Conservation (phyloP, 768 basidiomycete species). For the Lentinula aciculospora region DNA sequence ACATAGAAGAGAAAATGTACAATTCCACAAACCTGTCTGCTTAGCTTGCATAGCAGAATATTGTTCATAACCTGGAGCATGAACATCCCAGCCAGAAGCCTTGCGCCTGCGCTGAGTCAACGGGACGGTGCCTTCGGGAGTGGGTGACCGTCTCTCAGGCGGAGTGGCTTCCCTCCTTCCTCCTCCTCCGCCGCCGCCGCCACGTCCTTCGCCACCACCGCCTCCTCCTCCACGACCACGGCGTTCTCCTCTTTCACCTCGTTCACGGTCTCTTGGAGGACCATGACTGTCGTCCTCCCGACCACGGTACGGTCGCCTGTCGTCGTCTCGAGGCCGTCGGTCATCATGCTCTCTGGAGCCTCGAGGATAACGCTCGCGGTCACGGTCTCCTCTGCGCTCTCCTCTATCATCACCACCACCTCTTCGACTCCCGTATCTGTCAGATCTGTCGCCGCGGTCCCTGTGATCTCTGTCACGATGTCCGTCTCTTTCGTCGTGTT, state of each 20-base stretch:
- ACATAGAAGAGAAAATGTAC: background rate
- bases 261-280: constrained; percentile 15
- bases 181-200: constrained; percentile 26
- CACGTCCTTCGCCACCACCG: constrained; percentile 27
- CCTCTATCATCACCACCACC: constrained; percentile 18
- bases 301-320: constrained; percentile 38
- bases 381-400: constrained; percentile 18
- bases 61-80: constrained; percentile 92
- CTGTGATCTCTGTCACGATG: constrained; percentile 22
- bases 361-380: constrained; percentile 37
- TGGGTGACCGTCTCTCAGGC: constrained; percentile 81
- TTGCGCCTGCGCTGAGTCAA: constrained; percentile 84
- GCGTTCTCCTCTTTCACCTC: constrained; percentile 30
- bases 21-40: constrained; percentile 68
- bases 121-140: constrained; percentile 78
- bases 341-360: constrained; percentile 42
- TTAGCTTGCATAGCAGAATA: constrained; percentile 97
- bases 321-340: constrained; percentile 39
- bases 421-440: constrained; percentile 22
- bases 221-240: constrained; percentile 36
- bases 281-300: constrained; percentile 36
- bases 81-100: constrained; percentile 94
- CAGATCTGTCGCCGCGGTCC: constrained; percentile 21
- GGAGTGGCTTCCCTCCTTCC: constrained; percentile 25
- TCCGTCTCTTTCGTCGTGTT: constrained; percentile 49